A percentile compares a stretch with the other conserved stretches of the same genome.
These are phyloP conservation scores for Pythium apleroticum DNA, from an alignment of 352 stramenopile genomes.

Conservation along the genomic window DNA sequence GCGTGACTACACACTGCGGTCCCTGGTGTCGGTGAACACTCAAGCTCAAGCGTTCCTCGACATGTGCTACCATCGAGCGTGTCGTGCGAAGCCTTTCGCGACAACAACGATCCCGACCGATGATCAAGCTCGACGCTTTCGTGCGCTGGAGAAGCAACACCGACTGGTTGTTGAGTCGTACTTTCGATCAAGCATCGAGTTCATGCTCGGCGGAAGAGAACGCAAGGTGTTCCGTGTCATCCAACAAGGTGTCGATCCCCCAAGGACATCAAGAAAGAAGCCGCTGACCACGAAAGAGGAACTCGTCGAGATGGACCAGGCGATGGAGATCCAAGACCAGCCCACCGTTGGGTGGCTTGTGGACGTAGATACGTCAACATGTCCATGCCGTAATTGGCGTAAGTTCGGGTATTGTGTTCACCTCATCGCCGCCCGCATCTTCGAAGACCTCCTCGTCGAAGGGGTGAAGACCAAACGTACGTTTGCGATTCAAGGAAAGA, in stretches of 20 bases:
- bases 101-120: not conserved
- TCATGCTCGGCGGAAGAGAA: not conserved
- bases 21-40: conserved; percentile 7
- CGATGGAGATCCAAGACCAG: not conserved
- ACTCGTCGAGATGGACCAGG: not conserved
- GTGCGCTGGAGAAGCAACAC: not conserved
- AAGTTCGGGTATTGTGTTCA: not conserved
- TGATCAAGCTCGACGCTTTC: not conserved
- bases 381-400: not conserved
- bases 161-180: not conserved
- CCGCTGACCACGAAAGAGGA: not conserved
- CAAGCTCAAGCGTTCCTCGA: conserved; percentile 5
- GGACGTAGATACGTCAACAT: not conserved
- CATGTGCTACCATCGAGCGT: conserved; percentile 3
- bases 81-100: not conserved
- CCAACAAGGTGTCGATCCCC: not conserved
- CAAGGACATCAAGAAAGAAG: not conserved
- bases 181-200: not conserved
- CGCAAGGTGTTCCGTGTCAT: not conserved
- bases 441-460: not conserved
- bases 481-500: not conserved
- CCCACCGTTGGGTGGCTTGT: not conserved
- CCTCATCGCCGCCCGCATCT: not conserved
- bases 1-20: conserved; percentile 6
- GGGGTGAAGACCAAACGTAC: not conserved